Conservation (phyloP, 2,329 filamentous ascomycete genomes). For the Phoma herbarum region DNA sequence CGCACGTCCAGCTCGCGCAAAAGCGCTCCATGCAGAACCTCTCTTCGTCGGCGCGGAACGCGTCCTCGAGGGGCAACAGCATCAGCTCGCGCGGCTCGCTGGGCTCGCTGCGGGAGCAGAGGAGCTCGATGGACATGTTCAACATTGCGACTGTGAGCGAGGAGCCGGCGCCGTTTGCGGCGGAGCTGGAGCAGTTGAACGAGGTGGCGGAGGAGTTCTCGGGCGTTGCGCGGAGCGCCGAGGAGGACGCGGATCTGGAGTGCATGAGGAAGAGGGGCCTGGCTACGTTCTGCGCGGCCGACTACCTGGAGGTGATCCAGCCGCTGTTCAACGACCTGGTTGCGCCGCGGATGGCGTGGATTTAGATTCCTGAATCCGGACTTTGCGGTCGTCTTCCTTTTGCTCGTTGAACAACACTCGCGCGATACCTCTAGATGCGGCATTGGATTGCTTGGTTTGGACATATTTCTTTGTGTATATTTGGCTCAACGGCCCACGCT, state of each 20-base stretch:
- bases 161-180: conserved; percentile 74
- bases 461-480: conserved; percentile 16
- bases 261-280: conserved; percentile 75
- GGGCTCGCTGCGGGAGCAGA: conserved; percentile 64
- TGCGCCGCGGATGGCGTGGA: conserved; percentile 46
- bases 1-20: conserved; percentile 77
- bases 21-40: conserved; percentile 67
- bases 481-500: not conserved
- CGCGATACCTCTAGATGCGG: not conserved
- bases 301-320: conserved; percentile 85
- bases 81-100: conserved; percentile 53
- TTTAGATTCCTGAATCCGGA: too few species aligned
- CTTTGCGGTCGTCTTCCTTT: too few species aligned
- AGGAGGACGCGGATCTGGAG: conserved; percentile 76
- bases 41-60: conserved; percentile 12
- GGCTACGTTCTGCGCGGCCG: conserved; percentile 76
- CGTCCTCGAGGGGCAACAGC: too few species aligned
- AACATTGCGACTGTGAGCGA: conserved; percentile 31
- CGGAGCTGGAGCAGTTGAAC: conserved; percentile 89
- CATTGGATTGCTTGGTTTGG: not conserved
- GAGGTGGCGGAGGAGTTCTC: conserved; percentile 92
- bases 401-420: not conserved
- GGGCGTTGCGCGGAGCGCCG: conserved; percentile 63
- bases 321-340: conserved; percentile 58
- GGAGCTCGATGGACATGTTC: conserved; percentile 57